A percentile compares a stretch with the other conserved stretches of the same genome.
Conservation (phyloP, 805 yeast species). For the Candida hungchunana region DNA sequence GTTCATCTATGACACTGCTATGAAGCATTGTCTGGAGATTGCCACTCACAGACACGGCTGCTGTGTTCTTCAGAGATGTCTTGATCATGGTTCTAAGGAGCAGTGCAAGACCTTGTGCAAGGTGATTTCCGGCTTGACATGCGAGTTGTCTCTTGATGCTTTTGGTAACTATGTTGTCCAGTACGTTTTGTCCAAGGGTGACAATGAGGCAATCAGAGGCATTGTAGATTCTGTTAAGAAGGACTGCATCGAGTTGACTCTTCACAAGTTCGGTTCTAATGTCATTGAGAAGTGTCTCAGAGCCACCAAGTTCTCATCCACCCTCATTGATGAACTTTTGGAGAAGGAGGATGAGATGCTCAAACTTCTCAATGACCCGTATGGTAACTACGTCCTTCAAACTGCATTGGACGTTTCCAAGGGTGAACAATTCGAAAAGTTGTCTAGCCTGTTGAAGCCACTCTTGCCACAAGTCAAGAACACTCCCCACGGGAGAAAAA, state of each 20-base stretch:
- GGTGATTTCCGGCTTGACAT: constrained; percentile 64
- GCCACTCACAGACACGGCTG: constrained; percentile 98
- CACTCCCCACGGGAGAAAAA: constrained; percentile 96
- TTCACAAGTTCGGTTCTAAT: constrained; percentile 90
- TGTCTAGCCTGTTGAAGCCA: constrained; percentile 63
- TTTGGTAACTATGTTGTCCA: constrained; percentile 97
- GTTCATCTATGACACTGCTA: constrained; percentile 85
- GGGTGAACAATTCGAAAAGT: constrained; percentile 44
- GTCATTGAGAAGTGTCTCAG: constrained; percentile 86
- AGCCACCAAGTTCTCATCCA: constrained; percentile 39
- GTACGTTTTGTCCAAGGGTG: constrained; percentile 62
- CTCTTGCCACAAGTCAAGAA: constrained; percentile 73
- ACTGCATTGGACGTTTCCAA: constrained; percentile 69
- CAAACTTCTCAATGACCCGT: constrained; percentile 79
- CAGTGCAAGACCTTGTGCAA: constrained; percentile 68
- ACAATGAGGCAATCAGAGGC: constrained; percentile 28
- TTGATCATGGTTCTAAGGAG: constrained; percentile 74
- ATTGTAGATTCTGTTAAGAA: constrained; percentile 33
- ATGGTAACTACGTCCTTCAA: constrained; percentile 92
- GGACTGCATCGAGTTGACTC: constrained; percentile 47
- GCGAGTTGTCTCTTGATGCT: constrained; percentile 78
- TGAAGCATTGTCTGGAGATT: constrained; percentile 65
- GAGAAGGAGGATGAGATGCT: constrained; percentile 31
- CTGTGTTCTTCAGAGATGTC: constrained; percentile 91
- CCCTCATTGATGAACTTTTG: constrained; percentile 48